Evolutionary conservation across 163 green algal genomes (phyloP).

Genomic region (Scenedesmus sp.): DNA sequence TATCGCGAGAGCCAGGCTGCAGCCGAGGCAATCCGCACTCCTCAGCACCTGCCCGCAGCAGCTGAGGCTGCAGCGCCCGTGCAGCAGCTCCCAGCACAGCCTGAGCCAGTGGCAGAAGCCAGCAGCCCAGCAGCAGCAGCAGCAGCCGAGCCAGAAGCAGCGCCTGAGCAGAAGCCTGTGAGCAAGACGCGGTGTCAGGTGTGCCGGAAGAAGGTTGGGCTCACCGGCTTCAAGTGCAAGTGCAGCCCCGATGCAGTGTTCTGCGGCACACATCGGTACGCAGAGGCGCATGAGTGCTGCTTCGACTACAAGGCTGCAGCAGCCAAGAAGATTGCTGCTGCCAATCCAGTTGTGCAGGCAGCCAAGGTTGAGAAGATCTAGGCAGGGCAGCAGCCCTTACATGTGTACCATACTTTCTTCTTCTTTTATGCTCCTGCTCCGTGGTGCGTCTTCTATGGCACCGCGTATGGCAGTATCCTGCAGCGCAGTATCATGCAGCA

Average conservation of each 20-base stretch:
- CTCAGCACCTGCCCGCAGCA: neutral
- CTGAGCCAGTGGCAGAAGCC: neutral
- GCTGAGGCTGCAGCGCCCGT: neutral
- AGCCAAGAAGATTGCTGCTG: conserved; percentile 57
- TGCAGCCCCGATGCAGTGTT: conserved; percentile 58
- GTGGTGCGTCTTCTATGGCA: neutral
- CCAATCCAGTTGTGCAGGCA: conserved; percentile 67
- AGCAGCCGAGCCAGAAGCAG: neutral
- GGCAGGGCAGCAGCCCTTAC: conserved; percentile 2
- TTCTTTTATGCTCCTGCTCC: neutral
- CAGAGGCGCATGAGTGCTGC: conserved; percentile 63
- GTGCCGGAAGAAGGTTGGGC: conserved; percentile 66
- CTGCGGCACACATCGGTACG: conserved; percentile 65
- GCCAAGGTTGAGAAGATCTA: conserved; percentile 62
- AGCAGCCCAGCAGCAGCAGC: conserved; percentile 25
- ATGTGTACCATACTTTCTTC: neutral
- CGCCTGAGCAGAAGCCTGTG: neutral
- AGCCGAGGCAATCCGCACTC: conserved; percentile 12
- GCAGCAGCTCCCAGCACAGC: conserved; percentile 32
- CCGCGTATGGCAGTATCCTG: too few species aligned
- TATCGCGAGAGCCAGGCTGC: conserved; percentile 51
- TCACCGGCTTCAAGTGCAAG: conserved; percentile 71
- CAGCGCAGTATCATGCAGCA: neutral
- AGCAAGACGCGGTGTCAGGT: conserved; percentile 44
- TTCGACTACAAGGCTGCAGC: conserved; percentile 68